Conservation (phyloP, 2,329 filamentous ascomycete genomes). For the Verticillium longisporum region DNA sequence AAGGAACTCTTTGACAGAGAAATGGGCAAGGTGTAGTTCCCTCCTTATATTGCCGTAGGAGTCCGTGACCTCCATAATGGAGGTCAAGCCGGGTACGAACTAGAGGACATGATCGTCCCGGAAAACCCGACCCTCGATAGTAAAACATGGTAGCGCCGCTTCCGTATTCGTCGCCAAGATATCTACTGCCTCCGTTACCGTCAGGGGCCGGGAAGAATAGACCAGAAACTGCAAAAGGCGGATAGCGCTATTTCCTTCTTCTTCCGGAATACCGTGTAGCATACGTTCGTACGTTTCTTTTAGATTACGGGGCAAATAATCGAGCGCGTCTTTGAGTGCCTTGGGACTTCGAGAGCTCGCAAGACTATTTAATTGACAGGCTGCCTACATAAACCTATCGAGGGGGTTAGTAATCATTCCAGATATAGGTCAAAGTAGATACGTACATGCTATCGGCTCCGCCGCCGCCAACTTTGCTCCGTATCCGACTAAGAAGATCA, state of each 20-base stretch:
- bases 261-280: constrained; percentile 7
- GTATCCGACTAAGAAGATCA: neutral
- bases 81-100: constrained; percentile 12
- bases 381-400: constrained; percentile 3
- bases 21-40: constrained; percentile 16
- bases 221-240: constrained; percentile 17
- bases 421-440: neutral
- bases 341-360: neutral
- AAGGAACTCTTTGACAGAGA: constrained; percentile 18
- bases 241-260: constrained; percentile 6
- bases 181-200: constrained; percentile 12
- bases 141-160: constrained; percentile 5
- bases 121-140: constrained; percentile 6
- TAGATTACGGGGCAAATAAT: neutral
- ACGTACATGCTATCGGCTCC: constrained; percentile 1
- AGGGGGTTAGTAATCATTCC: neutral
- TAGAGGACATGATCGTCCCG: neutral
- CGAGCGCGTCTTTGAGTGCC: neutral
- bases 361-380: constrained; percentile 3
- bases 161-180: constrained; percentile 14
- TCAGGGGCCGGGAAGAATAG: constrained; percentile 9
- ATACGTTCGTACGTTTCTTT: constrained; percentile 1
- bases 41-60: neutral
- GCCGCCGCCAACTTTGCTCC: neutral
- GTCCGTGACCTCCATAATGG: neutral